Evolutionary conservation across 805 yeast genomes (phyloP).

Genomic region (Lachancea quebecensis): DNA sequence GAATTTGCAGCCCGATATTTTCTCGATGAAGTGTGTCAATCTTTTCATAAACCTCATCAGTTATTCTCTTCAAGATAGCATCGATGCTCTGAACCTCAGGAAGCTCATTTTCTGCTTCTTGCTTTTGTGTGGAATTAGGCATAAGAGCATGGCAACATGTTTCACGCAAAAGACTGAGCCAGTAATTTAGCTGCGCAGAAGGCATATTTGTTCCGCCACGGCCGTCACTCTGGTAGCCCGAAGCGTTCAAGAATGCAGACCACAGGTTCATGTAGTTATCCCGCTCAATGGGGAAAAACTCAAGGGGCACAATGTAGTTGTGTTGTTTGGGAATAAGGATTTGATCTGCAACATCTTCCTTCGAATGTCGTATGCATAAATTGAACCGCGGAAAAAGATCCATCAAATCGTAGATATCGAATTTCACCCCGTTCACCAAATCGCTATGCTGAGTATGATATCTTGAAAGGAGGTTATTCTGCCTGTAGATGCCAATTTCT

Average conservation of each 20-base stretch:
- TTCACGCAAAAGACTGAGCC: conserved; percentile 67
- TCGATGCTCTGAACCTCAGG: conserved; percentile 37
- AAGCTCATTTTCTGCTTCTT: conserved; percentile 5
- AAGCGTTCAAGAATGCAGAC: conserved; percentile 50
- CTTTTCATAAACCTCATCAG: conserved; percentile 46
- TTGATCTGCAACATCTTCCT: conserved; percentile 71
- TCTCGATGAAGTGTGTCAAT: conserved; percentile 44
- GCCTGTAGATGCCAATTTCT: background rate
- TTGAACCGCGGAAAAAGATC: conserved; percentile 49
- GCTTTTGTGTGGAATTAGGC: conserved; percentile 15
- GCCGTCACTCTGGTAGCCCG: conserved; percentile 43
- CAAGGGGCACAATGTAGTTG: conserved; percentile 59
- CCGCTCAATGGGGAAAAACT: conserved; percentile 78
- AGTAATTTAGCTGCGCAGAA: conserved; percentile 51
- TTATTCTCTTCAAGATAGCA: conserved; percentile 62
- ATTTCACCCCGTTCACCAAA: conserved; percentile 18
- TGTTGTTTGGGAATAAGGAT: conserved; percentile 73
- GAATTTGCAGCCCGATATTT: conserved; percentile 40
- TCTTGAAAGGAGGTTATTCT: background rate
- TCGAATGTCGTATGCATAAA: conserved; percentile 64
- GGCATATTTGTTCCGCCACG: conserved; percentile 47
- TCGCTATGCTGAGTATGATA: background rate
- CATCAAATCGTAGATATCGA: conserved; percentile 38
- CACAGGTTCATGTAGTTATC: conserved; percentile 67
- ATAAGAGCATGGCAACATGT: conserved; percentile 72